phyloP scores from a whole-genome alignment of 345 rosid genomes.

The Salix caprea region DNA sequence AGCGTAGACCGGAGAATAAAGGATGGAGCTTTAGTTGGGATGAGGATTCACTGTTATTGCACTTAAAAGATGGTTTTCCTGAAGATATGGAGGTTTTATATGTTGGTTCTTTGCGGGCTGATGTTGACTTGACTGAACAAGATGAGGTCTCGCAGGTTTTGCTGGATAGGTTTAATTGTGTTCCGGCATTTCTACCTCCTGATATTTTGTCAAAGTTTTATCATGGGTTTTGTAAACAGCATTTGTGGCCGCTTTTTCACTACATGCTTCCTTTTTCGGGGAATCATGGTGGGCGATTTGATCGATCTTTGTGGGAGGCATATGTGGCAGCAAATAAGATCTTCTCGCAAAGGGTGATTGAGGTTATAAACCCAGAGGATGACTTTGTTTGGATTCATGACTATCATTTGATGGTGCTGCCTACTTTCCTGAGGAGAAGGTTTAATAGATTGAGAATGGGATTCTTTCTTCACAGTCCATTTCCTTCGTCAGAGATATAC shows the following conservation, averaged over 20 bases:
- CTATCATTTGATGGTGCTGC: conserved; percentile 79
- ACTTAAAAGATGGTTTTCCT: conserved; percentile 70
- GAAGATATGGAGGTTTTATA: conserved; percentile 75
- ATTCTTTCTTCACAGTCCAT: conserved; percentile 70
- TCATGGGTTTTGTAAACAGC: conserved; percentile 77
- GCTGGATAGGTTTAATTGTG: conserved; percentile 70
- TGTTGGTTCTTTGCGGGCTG: conserved; percentile 58
- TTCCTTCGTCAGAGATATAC: conserved; percentile 76
- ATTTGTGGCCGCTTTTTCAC: conserved; percentile 77
- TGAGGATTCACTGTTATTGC: conserved; percentile 57
- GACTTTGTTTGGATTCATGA: conserved; percentile 79
- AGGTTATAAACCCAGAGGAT: conserved; percentile 71
- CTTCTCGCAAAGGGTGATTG: conserved; percentile 66
- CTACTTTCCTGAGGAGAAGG: conserved; percentile 62
- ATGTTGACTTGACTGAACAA: conserved; percentile 55
- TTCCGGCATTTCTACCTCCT: conserved; percentile 65
- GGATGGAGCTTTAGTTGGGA: conserved; percentile 85
- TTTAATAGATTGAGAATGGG: conserved; percentile 72
- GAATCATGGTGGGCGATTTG: conserved; percentile 63
- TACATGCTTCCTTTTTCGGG: conserved; percentile 72
- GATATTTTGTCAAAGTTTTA: conserved; percentile 59
- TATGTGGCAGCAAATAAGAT: conserved; percentile 73
- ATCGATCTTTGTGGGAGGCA: conserved; percentile 73
- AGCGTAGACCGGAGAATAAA: conserved; percentile 68
- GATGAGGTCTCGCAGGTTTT: conserved; percentile 68